Evolutionary conservation across 805 yeast species (phyloP), one percentile per base, ranked within the genome.

Genomic region (Metschnikowia kunwiensis): DNA sequence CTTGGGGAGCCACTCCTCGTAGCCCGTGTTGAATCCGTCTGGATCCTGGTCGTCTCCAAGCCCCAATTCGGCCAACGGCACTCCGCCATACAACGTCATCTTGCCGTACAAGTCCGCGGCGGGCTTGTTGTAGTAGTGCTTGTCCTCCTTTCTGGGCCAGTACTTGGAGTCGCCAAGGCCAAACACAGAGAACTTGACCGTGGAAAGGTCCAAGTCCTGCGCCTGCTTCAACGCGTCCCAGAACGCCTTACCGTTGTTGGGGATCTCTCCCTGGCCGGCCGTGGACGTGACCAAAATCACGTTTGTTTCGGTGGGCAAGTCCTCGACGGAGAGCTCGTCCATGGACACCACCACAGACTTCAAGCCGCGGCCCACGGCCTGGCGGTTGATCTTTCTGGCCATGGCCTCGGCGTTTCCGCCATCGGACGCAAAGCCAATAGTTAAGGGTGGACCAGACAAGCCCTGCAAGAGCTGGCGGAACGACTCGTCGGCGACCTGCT

Each of bases 121-220:
- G 11, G 97, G 97, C 60, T 88, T 89, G 70, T 91, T 91, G 67
- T 87, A 91, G 67, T 86, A 91, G 60, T 85, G 91, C 50, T 80
- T 80, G 65, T 91, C 97, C 63, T 91, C 95, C 61, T 86, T 86
- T 66, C 97, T 78, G 51, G 97, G 97, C 97, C 97, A 91, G 69
- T 91, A 88, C 55, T 77, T 77, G 32, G 86, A 77, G 60, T 83
- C 93, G 54, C 93, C 93, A 55, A 83, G 69, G 53, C 88, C 91
- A 50, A 84, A 84, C 18, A 78, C 82, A 8, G 86, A 73, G 43
- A 66, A 71, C 45, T 71, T 75, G 36, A 78, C 68, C 27, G 68
- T 53, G 5, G 81, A 70, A 42, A 82, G 72, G 55, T 86, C 95
- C 36, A 77, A 61, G 44, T 80, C 84, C 29, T 72, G 69, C n/a